These are phyloP conservation scores for Rhizodiscina lignyota DNA, from an alignment of 495 filamentous ascomycete genomes.

Conservation along the genomic window DNA sequence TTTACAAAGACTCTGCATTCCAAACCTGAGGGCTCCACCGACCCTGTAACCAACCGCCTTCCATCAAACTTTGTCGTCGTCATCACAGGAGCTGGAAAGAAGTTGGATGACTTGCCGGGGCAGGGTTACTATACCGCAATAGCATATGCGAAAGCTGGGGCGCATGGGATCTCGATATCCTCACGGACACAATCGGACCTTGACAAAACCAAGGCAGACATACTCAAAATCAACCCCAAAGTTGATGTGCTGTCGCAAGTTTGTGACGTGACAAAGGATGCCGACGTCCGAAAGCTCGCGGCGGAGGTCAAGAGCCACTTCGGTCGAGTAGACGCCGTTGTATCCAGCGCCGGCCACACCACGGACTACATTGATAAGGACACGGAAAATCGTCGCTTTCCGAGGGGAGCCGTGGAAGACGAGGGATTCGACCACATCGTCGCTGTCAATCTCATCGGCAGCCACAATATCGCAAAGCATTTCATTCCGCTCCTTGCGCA, in stretches of 20 bases:
- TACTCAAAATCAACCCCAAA: slow-evolving; percentile 2
- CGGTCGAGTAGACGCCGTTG: slow-evolving; percentile 5
- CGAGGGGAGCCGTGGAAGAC: too few relatives aligned
- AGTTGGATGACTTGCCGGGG: too few relatives aligned
- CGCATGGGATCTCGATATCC: slow-evolving; percentile 5
- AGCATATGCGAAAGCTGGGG: slow-evolving; percentile 8
- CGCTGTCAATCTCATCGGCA: slow-evolving; percentile 12
- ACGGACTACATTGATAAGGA: slow-evolving; percentile 6
- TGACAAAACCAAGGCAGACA: not conserved
- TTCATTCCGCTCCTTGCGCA: slow-evolving; percentile 11
- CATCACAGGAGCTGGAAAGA: slow-evolving; percentile 11
- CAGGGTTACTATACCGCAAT: slow-evolving; percentile 8
- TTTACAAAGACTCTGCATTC: slow-evolving; percentile 9
- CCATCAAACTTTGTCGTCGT: slow-evolving; percentile 3
- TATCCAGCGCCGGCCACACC: slow-evolving; percentile 9
- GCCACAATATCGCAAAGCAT: slow-evolving; percentile 5
- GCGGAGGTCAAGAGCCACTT: slow-evolving; percentile 5
- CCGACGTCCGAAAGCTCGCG: slow-evolving; percentile 4
- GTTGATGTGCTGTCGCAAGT: slow-evolving; percentile 5
- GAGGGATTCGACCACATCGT: slow-evolving; percentile 11
- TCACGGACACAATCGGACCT: slow-evolving; percentile 6
- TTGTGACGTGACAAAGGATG: slow-evolving; percentile 7
- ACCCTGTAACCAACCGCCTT: slow-evolving; percentile 5
- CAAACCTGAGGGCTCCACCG: slow-evolving; percentile 5
- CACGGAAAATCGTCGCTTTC: too few relatives aligned